Conservation (phyloP, 163 green algal genomes). For the Volvox carteri region DNA sequence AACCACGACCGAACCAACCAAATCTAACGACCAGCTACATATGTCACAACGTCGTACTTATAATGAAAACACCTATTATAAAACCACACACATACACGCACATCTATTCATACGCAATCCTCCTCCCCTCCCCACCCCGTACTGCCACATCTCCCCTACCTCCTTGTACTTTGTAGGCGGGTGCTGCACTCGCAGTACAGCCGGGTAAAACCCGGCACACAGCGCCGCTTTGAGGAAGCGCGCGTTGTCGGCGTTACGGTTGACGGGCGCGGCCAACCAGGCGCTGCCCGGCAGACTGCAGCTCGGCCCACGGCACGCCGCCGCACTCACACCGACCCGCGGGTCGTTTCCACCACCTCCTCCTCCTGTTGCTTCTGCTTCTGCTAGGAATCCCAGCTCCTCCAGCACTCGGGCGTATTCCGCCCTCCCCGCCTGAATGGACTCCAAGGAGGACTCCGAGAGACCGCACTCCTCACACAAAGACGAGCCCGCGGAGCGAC, state of each 20-base stretch:
- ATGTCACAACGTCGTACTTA: too few species aligned
- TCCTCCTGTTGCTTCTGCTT: too few species aligned
- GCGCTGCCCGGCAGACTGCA: constrained; percentile 53
- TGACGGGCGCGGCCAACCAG: constrained; percentile 55
- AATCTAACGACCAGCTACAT: too few species aligned
- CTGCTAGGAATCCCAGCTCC: constrained; percentile 87
- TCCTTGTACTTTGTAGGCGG: constrained; percentile 82
- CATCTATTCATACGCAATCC: background rate
- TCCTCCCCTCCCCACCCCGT: background rate
- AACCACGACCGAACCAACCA: too few species aligned
- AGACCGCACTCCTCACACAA: constrained; percentile 48
- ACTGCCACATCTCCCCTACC: background rate
- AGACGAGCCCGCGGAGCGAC: constrained; percentile 19
- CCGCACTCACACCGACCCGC: background rate
- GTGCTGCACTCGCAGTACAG: constrained; percentile 92
- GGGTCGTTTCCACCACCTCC: background rate
- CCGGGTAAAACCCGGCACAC: constrained; percentile 94
- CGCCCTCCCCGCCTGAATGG: constrained; percentile 76
- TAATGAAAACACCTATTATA: too few species aligned
- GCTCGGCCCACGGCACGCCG: constrained; percentile 9
- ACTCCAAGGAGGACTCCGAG: constrained; percentile 73
- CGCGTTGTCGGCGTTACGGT: constrained; percentile 70
- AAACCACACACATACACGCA: background rate
- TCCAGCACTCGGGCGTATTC: constrained; percentile 86
- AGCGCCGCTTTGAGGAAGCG: constrained; percentile 93